Evolutionary conservation across 2,329 filamentous ascomycete genomes (phyloP).

Genomic region (Trichoderma oligosporum): DNA sequence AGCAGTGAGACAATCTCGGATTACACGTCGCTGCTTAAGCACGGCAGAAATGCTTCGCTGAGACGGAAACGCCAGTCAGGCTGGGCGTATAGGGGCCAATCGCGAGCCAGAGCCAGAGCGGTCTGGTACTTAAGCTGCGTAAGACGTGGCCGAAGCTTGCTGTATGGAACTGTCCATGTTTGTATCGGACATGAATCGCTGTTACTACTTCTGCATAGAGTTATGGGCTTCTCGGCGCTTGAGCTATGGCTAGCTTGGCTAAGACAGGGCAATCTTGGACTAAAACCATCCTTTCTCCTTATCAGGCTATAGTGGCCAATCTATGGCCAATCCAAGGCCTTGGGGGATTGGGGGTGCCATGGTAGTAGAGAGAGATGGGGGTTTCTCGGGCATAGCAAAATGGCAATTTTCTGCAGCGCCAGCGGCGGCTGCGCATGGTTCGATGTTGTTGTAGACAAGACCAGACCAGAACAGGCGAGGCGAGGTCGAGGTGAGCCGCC

Average conservation of each 20-base stretch:
- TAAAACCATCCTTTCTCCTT: constrained; percentile 13
- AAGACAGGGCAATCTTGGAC: constrained; percentile 20
- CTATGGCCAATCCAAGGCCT: constrained; percentile 12
- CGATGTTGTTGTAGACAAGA: background rate
- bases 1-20: constrained; percentile 19
- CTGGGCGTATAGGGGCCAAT: background rate
- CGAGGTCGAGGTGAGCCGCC: background rate
- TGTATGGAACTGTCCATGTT: background rate
- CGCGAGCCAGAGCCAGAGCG: background rate
- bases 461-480: background rate
- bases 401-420: constrained; percentile 7
- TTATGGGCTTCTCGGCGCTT: constrained; percentile 14
- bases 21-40: constrained; percentile 18
- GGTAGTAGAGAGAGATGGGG: constrained; percentile 3
- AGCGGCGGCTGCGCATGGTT: constrained; percentile 17
- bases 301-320: constrained; percentile 17
- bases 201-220: constrained; percentile 1
- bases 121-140: background rate
- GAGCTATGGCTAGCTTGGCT: constrained; percentile 13
- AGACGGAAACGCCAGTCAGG: constrained; percentile 1
- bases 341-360: constrained; percentile 4
- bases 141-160: constrained; percentile 17
- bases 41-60: constrained; percentile 7
- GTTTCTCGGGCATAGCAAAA: background rate
- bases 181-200: background rate